Conservation (phyloP, 148 eudicot genomes). For the Rhododendron kiyosumense region DNA sequence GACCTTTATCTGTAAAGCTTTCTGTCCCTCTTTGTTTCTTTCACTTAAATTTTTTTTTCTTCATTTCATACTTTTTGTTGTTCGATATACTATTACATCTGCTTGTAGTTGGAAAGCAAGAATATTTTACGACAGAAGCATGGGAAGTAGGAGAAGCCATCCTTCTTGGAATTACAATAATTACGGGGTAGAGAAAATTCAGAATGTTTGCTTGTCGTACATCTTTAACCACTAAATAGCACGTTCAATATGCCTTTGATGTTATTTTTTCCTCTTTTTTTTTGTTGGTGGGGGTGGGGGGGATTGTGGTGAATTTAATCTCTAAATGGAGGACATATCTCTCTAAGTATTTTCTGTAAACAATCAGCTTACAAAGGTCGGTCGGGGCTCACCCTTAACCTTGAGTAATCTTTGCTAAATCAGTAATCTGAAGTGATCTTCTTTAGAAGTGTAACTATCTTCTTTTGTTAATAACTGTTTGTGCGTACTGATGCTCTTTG, state of each 20-base stretch:
- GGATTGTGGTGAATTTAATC: background rate
- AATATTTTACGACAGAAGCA: background rate
- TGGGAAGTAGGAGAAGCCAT: background rate
- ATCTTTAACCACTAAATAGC: background rate
- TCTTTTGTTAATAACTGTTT: conserved; percentile 5
- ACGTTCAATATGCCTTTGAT: background rate
- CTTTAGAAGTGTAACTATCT: background rate
- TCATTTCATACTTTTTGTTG: background rate
- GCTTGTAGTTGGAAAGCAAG: background rate
- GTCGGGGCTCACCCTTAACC: background rate
- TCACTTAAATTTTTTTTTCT: conserved; percentile 7
- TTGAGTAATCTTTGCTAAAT: background rate
- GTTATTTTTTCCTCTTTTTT: background rate
- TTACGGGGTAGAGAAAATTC: background rate
- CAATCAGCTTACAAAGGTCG: background rate
- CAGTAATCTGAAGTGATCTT: background rate
- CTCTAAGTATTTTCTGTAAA: background rate
- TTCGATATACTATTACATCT: background rate
- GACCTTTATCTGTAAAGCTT: conserved; percentile 83
- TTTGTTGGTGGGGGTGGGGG: background rate
- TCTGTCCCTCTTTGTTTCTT: conserved; percentile 7
- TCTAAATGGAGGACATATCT: background rate
- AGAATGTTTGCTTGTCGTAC: background rate
- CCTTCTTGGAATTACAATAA: background rate
- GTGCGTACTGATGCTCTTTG: conserved; percentile 10